Evolutionary conservation across 1,284 basidiomycete genomes (phyloP).

Genomic region (Cystobasidium sp.): DNA sequence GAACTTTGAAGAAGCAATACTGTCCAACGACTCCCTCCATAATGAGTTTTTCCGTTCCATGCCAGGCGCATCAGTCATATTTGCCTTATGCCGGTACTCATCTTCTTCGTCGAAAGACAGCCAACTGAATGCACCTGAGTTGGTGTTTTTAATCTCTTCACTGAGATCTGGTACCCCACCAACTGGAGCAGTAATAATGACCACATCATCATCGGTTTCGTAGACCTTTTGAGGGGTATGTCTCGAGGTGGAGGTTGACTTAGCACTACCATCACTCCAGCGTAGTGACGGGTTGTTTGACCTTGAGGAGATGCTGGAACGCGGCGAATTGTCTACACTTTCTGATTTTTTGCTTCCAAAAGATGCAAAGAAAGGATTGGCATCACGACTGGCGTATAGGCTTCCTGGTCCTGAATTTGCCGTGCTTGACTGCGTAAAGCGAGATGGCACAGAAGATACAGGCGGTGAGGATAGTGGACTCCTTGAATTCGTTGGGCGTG

Average conservation of each 20-base stretch:
- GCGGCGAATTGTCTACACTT: neutral
- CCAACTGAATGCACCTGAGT: slow-evolving; percentile 4
- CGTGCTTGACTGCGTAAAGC: slow-evolving; percentile 1
- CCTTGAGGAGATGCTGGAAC: slow-evolving; percentile 4
- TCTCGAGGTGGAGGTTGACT: slow-evolving; percentile 1
- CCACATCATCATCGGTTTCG: no score
- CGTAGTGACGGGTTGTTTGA: neutral
- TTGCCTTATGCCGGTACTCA: no score
- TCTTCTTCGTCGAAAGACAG: slow-evolving; percentile 12
- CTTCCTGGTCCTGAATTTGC: slow-evolving; percentile 4
- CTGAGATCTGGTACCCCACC: no score
- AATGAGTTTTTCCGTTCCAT: slow-evolving; percentile 13
- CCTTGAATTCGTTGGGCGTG: neutral
- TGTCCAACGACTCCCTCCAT: slow-evolving; percentile 12
- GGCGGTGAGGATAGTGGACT: neutral
- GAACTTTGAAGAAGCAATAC: slow-evolving; percentile 11
- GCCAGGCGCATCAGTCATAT: neutral
- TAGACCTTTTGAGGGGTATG: neutral
- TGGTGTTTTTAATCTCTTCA: neutral
- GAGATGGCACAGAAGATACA: neutral
- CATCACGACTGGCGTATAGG: neutral
- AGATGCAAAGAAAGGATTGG: neutral
- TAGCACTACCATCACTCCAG: slow-evolving; percentile 12
- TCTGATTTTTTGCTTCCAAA: neutral
- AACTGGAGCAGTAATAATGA: no score